Percentiles rank a stretch among this genome's conserved stretches.
Conservation (phyloP, 768 basidiomycete genomes). For the Tubosaeta sp. region DNA sequence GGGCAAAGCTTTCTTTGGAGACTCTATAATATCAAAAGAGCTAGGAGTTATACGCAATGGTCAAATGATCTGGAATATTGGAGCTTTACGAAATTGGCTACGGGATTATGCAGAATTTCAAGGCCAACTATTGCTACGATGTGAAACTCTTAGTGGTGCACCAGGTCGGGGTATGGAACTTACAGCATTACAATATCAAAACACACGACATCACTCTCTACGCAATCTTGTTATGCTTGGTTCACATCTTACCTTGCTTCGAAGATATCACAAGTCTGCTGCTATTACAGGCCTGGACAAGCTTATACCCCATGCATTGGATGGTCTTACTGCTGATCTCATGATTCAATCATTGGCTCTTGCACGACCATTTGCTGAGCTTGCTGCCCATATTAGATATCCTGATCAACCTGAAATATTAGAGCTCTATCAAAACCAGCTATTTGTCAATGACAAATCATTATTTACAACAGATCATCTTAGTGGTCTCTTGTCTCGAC, state of each 20-base stretch:
- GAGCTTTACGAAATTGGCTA: neutral
- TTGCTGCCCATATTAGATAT: slow-evolving; percentile 1
- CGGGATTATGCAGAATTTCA: neutral
- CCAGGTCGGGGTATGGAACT: neutral
- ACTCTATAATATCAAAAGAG: neutral
- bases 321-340: slow-evolving; percentile 21
- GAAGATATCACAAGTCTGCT: neutral
- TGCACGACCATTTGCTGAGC: slow-evolving; percentile 14
- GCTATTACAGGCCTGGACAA: slow-evolving; percentile 8
- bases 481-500: neutral
- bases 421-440: neutral
- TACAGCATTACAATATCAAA: neutral
- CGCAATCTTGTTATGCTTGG: neutral
- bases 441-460: neutral
- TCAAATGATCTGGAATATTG: neutral
- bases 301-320: slow-evolving; percentile 26
- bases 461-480: neutral
- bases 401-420: neutral
- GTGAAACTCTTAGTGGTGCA: neutral
- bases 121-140: neutral
- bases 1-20: neutral
- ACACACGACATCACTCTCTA: neutral
- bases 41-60: neutral
- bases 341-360: slow-evolving; percentile 26
- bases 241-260: neutral